Conservation (phyloP, 106 monocot genomes). For the Hemerocallis citrina region DNA sequence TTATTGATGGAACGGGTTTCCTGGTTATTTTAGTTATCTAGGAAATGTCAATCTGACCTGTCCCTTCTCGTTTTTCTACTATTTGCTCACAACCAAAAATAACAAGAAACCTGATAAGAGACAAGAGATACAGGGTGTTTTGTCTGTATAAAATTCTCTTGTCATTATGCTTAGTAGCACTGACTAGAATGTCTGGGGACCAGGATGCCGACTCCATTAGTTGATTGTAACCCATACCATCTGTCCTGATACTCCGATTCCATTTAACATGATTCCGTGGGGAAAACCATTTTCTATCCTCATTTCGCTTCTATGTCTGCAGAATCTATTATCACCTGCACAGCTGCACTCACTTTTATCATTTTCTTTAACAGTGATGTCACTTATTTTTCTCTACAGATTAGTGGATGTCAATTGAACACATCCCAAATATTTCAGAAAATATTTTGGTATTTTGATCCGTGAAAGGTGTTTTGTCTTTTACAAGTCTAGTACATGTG, state of each 20-base stretch:
- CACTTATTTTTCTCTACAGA: too few relatives aligned
- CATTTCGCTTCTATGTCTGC: too few relatives aligned
- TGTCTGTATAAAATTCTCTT: neutral
- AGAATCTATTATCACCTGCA: too few relatives aligned
- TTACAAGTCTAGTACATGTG: too few relatives aligned
- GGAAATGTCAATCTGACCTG: neutral
- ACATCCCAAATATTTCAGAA: too few relatives aligned
- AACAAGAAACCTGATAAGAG: neutral
- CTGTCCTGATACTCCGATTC: neutral
- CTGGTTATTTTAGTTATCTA: neutral
- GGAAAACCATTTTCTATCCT: neutral
- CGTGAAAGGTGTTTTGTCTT: too few relatives aligned
- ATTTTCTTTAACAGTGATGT: too few relatives aligned
- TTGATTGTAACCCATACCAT: neutral
- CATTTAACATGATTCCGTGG: neutral
- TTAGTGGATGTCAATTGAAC: too few relatives aligned
- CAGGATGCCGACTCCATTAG: neutral
- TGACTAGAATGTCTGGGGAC: neutral
- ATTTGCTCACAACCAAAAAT: neutral
- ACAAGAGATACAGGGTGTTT: neutral
- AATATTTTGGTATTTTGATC: too few relatives aligned
- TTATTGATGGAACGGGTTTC: neutral
- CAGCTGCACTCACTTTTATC: too few relatives aligned
- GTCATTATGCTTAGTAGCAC: neutral
- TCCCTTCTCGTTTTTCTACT: neutral